Base-by-base conservation (phyloP, 2,329 filamentous ascomycete genomes). In the Helminthosporium solani region DNA sequence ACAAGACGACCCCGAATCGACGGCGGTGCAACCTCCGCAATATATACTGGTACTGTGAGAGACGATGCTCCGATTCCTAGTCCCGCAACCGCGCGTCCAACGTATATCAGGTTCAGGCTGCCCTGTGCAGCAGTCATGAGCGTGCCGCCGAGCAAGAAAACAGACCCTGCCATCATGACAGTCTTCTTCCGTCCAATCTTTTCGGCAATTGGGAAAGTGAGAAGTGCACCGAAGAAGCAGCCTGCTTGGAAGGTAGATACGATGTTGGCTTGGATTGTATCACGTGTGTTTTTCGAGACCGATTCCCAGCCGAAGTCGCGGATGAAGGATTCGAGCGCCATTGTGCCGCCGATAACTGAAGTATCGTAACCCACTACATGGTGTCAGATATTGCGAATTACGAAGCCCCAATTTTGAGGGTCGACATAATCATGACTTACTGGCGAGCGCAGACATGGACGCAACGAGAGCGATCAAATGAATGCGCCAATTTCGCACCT, bases 1-100 rank as follows among this genome's bases (percentile, higher is more conserved):
- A 86, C 81, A 1, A 87, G 74, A 2, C 82, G 76, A 15, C 84
- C 84, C 51, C 84, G 77, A 37, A 86, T 78, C 3, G 82, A 81
- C 0, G 83, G 82, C 2, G 84, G 84, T 0, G 81, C 60, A 7
- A 60, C 68, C 41, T 72, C 70, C 7, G 67, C 64, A 41, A 72
- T 70, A 42, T 70, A 71, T 16, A 71, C 63, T 6, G 70, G 70
- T 8, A 70, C 66, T 12, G 66, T 62, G 42, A 70, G 63, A 15
- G 66, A 69, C 4, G 62, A 67, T 40, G 64, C 63, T 6, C 69
- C 68, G 33, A 72, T 71, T 9, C 69, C 69, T 6, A 71, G 53
- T n/a, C 70, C 70, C 14, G 68, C 68, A 42, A 70, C 53, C 12
- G 63, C 68, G 34, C 69, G 63, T 9, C 70, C 69, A 28, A 49